Evolutionary conservation across 768 basidiomycete species (phyloP), one percentile per base, ranked within the genome.

Genomic region (Pleurotus giganteus): DNA sequence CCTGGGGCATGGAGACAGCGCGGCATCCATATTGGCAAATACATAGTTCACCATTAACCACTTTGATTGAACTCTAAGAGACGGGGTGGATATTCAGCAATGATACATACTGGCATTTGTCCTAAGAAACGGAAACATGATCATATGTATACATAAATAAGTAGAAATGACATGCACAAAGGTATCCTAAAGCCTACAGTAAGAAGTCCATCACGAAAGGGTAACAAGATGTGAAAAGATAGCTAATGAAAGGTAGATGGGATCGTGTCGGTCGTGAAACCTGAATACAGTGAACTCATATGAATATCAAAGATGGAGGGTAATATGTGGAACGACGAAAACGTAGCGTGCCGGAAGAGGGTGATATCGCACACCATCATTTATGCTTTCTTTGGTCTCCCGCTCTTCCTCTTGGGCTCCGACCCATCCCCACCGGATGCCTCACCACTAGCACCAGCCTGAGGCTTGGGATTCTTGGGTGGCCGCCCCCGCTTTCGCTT

Each of bases 401-500:
- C 77, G 73, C 85, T 89, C 78, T 83, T 84, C 54, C 69, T 62
- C 63, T 72, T 73, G 57, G 83, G 60, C 64, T 86, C 85, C 36
- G 74, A 72, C 32, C 60, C 65, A 56, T 75, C 72, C 45, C 69
- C 76, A 57, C 66, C 60, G 0, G 69, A 66, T 49, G 74, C 66
- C 17, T 69, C 72, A 37, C 78, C 72, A 47, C 64, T 66, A 29
- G 37, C 45, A 19, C 26, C 24, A 51, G 66, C 61, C 21, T 78
- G 71, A 55, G 77, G 76, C 68, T 80, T 85, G 53, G 81, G 75
- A 53, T 75, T 72, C 70, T 91, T 91, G 60, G 83, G 86, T 54
- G 89, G 89, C 57, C 89, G 83, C 36, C 89, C 89, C 58, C 89
- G 81, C 69, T 79, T 83, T 63, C 86, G 78, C 70, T 89, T 90